Conservation (phyloP, 2,329 filamentous ascomycete genomes). For the Sclerotinia spermophila region DNA sequence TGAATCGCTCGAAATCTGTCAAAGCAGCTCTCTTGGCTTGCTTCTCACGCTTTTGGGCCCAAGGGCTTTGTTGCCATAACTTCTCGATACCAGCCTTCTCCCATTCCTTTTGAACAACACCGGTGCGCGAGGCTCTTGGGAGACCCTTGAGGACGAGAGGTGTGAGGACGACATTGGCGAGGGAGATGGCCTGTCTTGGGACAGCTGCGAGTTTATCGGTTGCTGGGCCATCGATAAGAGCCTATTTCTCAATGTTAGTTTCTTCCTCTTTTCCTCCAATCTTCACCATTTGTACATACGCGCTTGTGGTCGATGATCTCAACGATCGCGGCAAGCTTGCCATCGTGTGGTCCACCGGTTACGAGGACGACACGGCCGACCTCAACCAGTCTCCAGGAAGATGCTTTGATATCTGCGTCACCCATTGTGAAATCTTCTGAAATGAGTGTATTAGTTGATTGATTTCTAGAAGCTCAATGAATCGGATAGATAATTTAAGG, state of each 20-base stretch:
- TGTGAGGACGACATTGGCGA: conserved; percentile 83
- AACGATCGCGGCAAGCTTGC: conserved; percentile 89
- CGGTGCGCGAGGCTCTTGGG: conserved; percentile 78
- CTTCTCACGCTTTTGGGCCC: conserved; percentile 90
- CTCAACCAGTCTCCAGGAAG: conserved; percentile 89
- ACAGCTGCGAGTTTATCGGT: conserved; percentile 74
- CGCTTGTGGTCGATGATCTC: conserved; percentile 99
- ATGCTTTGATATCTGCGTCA: conserved; percentile 76
- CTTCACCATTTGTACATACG: conserved; percentile 61
- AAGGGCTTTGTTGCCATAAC: conserved; percentile 89
- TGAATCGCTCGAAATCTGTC: conserved; percentile 99
- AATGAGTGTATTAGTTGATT: conserved; percentile 20
- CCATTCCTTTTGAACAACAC: conserved; percentile 83
- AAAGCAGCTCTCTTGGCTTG: conserved; percentile 82
- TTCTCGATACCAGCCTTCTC: conserved; percentile 85
- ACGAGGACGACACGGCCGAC: conserved; percentile 96
- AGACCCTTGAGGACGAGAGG: conserved; percentile 83
- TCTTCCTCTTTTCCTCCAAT: conserved; percentile 19
- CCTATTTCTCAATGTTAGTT: conserved; percentile 53
- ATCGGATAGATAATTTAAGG: conserved; percentile 21
- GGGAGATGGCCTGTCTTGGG: conserved; percentile 79
- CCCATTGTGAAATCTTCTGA: conserved; percentile 69
- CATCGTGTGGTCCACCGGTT: conserved; percentile 72
- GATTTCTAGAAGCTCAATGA: conserved; percentile 4
- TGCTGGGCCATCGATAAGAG: conserved; percentile 92